Percentiles rank a stretch among this genome's conserved stretches.
Conservation (phyloP, 1,284 basidiomycete species). For the Ganoderma sinense region DNA sequence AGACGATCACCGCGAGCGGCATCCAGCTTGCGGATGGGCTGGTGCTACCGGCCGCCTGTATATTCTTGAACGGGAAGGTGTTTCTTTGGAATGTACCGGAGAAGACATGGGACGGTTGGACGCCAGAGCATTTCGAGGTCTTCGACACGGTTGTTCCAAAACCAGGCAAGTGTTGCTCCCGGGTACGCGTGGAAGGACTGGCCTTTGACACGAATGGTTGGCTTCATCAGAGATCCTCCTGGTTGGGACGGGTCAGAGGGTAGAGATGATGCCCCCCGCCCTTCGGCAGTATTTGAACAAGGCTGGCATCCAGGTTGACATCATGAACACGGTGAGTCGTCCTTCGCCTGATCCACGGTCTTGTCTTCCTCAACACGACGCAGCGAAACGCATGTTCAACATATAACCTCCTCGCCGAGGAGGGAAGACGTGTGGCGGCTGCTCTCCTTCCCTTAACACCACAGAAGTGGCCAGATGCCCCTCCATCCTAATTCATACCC, state of each 20-base stretch:
- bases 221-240: conserved; percentile 80
- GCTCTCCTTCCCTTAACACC: conserved; percentile 79
- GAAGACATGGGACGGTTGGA: conserved; percentile 72
- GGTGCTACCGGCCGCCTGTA: conserved; percentile 76
- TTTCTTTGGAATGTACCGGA: conserved; percentile 90
- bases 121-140: conserved; percentile 74
- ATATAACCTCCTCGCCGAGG: conserved; percentile 92
- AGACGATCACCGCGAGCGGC: conserved; percentile 63
- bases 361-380: neutral
- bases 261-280: conserved; percentile 74
- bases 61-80: conserved; percentile 88
- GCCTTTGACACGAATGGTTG: neutral
- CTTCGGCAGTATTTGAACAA: conserved; percentile 76
- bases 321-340: conserved; percentile 89
- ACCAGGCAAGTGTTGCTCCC: conserved; percentile 72
- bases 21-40: conserved; percentile 81
- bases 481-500: conserved; percentile 10
- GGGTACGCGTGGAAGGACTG: neutral
- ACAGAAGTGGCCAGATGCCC: conserved; percentile 47
- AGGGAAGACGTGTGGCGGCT: conserved; percentile 90
- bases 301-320: conserved; percentile 89
- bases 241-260: conserved; percentile 84
- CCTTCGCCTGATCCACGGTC: neutral
- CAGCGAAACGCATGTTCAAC: conserved; percentile 94
- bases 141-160: conserved; percentile 86